Evolutionary conservation across 1,139 yeast genomes (phyloP), one percentile per base, ranked within the genome.

Genomic region (Hemisphaericaspora lyxosophila): DNA sequence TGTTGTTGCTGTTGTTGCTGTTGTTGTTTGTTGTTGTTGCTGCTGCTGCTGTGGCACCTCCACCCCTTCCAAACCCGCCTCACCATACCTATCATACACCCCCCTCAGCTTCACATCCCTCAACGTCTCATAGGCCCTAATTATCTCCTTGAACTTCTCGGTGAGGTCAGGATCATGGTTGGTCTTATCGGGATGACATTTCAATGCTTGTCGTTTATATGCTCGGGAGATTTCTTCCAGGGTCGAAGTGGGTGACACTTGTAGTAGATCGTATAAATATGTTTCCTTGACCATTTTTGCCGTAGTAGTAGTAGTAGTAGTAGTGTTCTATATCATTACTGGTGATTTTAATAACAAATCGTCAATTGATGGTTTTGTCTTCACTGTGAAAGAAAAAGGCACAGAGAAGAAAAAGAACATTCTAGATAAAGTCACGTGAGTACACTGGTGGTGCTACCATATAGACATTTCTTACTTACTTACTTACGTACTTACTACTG

Each of bases 131-230:
- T 70, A 71, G 2, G 76, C 75, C 34, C 64, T 50, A 2, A 73
- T 69, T 41, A 68, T 59, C 38, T 60, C 70, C 49, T 71, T 71
- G 50, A 71, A 71, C 47, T 57, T 59, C 47, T 71, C 76, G 1
- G 76, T 70, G 27, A 68, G 50, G 36, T 57, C 62, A 1, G 73
- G 71, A 44, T 71, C 62, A 43, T 67, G 75, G 46, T 70, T 70
- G 12, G 74, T 71, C 47, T 71, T 71, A 47, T 71, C 77, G 1
- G 77, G 77, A 44, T 71, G 77, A 43, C 67, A 71, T 41, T 54
- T 66, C 22, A 71, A 53, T 3, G 76, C 76, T 40, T 61, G 57
- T 44, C 57, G 61, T 43, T 67, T 65, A 45, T 69, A 71, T 4
- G 74, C 58, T 31, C 57, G 57, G 14, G 73, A 57, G 13, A 71